These are phyloP conservation scores for Xylariaceae sp. DNA, from an alignment of 2,329 filamentous ascomycete species.

Conservation along the genomic window DNA sequence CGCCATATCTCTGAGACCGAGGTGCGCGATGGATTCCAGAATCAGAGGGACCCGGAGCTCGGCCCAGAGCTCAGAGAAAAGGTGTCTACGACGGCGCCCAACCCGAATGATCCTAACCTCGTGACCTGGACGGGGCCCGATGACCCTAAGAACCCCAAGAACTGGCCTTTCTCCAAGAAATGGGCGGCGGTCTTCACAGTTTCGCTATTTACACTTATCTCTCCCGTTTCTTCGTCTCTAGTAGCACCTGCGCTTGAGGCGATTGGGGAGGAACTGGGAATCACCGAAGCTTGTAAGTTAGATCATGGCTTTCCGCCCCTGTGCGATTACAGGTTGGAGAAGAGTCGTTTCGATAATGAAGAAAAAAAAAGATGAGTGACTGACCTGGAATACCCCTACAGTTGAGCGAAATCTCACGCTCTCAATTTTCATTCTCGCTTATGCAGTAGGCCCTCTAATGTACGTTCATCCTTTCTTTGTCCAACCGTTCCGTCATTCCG, in stretches of 20 bases:
- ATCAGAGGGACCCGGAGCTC: constrained; percentile 45
- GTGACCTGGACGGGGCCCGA: constrained; percentile 60
- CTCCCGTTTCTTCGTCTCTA: constrained; percentile 64
- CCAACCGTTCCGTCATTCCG: not conserved
- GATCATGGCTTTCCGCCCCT: not conserved
- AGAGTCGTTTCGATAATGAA: not conserved
- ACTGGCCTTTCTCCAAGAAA: constrained; percentile 62
- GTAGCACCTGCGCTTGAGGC: constrained; percentile 57
- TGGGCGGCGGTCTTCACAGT: constrained; percentile 63
- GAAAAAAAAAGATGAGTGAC: not conserved
- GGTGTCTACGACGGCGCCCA: constrained; percentile 32
- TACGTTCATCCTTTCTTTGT: constrained; percentile 26
- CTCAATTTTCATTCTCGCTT: constrained; percentile 61
- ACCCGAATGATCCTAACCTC: constrained; percentile 47
- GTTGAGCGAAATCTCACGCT: constrained; percentile 49
- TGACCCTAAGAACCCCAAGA: constrained; percentile 57
- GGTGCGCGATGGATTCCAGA: constrained; percentile 48
- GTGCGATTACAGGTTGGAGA: not conserved
- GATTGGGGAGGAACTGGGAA: constrained; percentile 60
- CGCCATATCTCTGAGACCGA: constrained; percentile 45
- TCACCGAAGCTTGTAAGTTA: constrained; percentile 47
- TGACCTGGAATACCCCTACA: constrained; percentile 12
- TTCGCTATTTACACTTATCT: constrained; percentile 65
- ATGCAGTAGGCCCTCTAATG: constrained; percentile 58
- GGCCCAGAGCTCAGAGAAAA: constrained; percentile 33